Percentiles rank a stretch among this genome's conserved stretches.
Conservation (phyloP, 1,139 yeast genomes). For the Suhomyces kunorum region DNA sequence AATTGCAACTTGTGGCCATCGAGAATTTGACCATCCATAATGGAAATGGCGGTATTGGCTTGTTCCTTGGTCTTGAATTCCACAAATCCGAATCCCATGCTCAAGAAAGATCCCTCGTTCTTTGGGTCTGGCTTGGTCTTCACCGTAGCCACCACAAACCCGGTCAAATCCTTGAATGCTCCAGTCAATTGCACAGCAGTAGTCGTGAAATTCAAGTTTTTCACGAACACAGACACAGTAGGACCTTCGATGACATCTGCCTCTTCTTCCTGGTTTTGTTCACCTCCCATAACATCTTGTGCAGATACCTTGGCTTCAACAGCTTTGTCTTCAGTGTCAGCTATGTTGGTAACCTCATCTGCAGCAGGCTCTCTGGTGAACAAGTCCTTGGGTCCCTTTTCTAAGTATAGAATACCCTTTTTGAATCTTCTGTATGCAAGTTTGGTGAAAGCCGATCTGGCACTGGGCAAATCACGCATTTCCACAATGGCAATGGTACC, state of each 20-base stretch:
- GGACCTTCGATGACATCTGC: constrained; percentile 55
- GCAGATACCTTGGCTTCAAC: constrained; percentile 48
- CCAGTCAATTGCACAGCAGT: constrained; percentile 57
- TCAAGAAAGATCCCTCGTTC: constrained; percentile 59
- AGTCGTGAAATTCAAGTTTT: constrained; percentile 87
- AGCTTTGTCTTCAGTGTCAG: constrained; percentile 24
- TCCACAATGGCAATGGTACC: constrained; percentile 97
- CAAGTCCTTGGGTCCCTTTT: constrained; percentile 87
- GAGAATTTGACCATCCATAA: constrained; percentile 74
- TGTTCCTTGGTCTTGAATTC: constrained; percentile 80
- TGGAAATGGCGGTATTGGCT: constrained; percentile 73
- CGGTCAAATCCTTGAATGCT: constrained; percentile 69
- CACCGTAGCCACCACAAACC: constrained; percentile 80
- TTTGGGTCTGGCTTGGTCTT: constrained; percentile 89
- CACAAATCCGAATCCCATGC: constrained; percentile 98
- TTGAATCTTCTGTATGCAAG: constrained; percentile 86
- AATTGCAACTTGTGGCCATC: constrained; percentile 91
- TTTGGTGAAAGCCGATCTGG: constrained; percentile 86
- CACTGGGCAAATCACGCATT: constrained; percentile 78
- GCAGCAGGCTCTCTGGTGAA: constrained; percentile 60
- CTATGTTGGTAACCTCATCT: constrained; percentile 30
- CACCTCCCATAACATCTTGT: constrained; percentile 43
- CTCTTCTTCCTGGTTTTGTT: constrained; percentile 35
- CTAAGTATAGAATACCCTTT: constrained; percentile 81
- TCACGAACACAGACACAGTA: constrained; percentile 83